Percentiles rank a stretch among this genome's conserved stretches.
These are phyloP conservation scores for Tuber calosporum DNA, from an alignment of 495 filamentous ascomycete species.

Conservation along the genomic window DNA sequence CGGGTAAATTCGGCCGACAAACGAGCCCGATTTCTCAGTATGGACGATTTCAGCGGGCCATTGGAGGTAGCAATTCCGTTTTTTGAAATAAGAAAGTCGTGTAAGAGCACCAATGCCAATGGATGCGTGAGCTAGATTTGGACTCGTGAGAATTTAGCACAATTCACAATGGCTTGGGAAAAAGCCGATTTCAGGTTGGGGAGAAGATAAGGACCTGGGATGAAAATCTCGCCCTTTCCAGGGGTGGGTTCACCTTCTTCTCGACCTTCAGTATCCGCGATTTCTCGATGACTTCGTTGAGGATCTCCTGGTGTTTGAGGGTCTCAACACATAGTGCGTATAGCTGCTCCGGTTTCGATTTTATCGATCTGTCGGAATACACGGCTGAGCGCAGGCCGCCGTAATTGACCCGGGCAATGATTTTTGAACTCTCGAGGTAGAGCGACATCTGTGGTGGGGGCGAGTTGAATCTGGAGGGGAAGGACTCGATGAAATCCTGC, in stretches of 20 bases:
- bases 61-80: slow-evolving; percentile 67
- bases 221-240: background rate
- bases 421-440: slow-evolving; percentile 77
- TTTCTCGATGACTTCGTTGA: slow-evolving; percentile 78
- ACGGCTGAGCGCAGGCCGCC: slow-evolving; percentile 44
- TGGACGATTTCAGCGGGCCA: slow-evolving; percentile 65
- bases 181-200: background rate
- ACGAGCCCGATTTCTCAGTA: slow-evolving; percentile 74
- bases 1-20: slow-evolving; percentile 74
- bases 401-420: slow-evolving; percentile 58
- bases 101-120: slow-evolving; percentile 71
- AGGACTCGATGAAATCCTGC: background rate
- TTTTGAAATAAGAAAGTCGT: slow-evolving; percentile 78
- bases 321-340: slow-evolving; percentile 80
- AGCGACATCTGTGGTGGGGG: slow-evolving; percentile 62
- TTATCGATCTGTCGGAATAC: slow-evolving; percentile 27
- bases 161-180: background rate
- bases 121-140: slow-evolving; percentile 64
- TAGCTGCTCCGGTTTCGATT: slow-evolving; percentile 63
- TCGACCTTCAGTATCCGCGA: slow-evolving; percentile 64
- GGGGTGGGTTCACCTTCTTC: slow-evolving; percentile 59
- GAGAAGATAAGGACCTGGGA: slow-evolving; percentile 2
- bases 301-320: slow-evolving; percentile 77
- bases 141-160: background rate
- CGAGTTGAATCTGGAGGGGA: background rate